These are phyloP conservation scores for Macrolepiota albuminosa DNA, from an alignment of 768 basidiomycete genomes.

Conservation along the genomic window DNA sequence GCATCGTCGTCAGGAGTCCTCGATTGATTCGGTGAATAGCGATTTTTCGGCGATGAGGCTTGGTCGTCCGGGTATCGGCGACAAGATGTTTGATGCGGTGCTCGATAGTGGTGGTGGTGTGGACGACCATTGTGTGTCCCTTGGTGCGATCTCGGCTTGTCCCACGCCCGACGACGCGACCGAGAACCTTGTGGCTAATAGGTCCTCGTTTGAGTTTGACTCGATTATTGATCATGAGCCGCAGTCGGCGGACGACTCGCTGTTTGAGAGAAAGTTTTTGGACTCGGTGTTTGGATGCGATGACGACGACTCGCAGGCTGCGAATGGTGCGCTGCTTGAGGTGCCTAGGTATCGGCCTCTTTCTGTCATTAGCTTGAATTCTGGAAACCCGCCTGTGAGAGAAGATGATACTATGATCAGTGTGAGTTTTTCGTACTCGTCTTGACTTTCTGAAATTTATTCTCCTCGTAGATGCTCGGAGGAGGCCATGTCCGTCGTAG, in stretches of 20 bases:
- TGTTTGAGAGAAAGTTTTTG: slow-evolving; percentile 59
- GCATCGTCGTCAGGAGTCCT: slow-evolving; percentile 46
- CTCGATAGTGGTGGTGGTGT: slow-evolving; percentile 5
- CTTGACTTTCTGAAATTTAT: too few species aligned
- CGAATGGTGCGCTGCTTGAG: slow-evolving; percentile 33
- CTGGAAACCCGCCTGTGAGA: slow-evolving; percentile 43
- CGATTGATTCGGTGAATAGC: slow-evolving; percentile 63
- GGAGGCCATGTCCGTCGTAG: slow-evolving; percentile 69
- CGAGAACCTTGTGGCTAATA: slow-evolving; percentile 22
- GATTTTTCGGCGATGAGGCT: slow-evolving; percentile 55
- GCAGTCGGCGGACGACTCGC: slow-evolving; percentile 25
- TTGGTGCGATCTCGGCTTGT: slow-evolving; percentile 63
- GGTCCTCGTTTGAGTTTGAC: slow-evolving; percentile 55
- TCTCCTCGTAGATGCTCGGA: slow-evolving; percentile 85
- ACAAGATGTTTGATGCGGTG: slow-evolving; percentile 78
- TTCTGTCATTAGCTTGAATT: slow-evolving; percentile 54
- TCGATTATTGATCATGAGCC: slow-evolving; percentile 59
- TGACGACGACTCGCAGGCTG: slow-evolving; percentile 30
- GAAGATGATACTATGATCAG: slow-evolving; percentile 84
- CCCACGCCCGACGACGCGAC: slow-evolving; percentile 46
- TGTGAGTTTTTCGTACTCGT: slow-evolving; percentile 44
- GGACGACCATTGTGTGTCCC: slow-evolving; percentile 45
- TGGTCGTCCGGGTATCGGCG: slow-evolving; percentile 70
- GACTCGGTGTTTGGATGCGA: slow-evolving; percentile 55
- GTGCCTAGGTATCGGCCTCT: slow-evolving; percentile 56